Conservation (phyloP, 305 asterid species). For the Andrographis paniculata region DNA sequence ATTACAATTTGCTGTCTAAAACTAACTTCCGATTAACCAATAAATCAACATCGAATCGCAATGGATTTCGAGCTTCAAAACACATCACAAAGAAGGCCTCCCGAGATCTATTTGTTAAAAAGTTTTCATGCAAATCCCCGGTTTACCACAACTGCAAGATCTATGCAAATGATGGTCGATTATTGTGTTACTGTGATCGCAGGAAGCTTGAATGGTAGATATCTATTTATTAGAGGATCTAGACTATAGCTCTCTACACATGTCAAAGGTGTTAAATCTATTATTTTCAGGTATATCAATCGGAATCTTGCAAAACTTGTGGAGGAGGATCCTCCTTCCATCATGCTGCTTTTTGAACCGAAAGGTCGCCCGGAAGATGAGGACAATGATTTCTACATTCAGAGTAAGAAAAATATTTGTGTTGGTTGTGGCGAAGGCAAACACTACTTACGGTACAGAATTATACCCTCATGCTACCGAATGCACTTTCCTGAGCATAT, state of each 20-base stretch:
- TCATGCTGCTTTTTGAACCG: constrained; percentile 92
- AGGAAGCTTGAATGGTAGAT: constrained; percentile 91
- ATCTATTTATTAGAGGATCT: not conserved
- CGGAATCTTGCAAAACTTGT: constrained; percentile 77
- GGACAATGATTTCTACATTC: constrained; percentile 89
- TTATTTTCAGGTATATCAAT: constrained; percentile 55
- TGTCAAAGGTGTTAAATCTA: constrained; percentile 3
- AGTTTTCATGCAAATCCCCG: constrained; percentile 94
- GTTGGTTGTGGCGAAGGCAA: constrained; percentile 98
- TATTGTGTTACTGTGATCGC: constrained; percentile 89
- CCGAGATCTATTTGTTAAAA: constrained; percentile 79
- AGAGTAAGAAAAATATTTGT: constrained; percentile 93
- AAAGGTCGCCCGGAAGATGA: constrained; percentile 99
- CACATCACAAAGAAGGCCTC: constrained; percentile 57
- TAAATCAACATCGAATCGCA: constrained; percentile 38
- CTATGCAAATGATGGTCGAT: constrained; percentile 87
- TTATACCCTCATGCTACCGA: constrained; percentile 97
- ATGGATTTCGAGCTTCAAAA: constrained; percentile 48
- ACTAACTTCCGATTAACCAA: constrained; percentile 40
- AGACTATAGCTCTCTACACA: constrained; percentile 5
- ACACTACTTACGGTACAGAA: constrained; percentile 91
- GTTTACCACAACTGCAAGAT: constrained; percentile 98
- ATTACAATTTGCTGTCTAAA: constrained; percentile 62
- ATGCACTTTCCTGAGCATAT: constrained; percentile 97
- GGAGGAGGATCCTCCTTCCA: constrained; percentile 77